These are phyloP conservation scores for Anaeromyces robustus DNA, from an alignment of 192 early-diverging fungal genomes.

Conservation along the genomic window DNA sequence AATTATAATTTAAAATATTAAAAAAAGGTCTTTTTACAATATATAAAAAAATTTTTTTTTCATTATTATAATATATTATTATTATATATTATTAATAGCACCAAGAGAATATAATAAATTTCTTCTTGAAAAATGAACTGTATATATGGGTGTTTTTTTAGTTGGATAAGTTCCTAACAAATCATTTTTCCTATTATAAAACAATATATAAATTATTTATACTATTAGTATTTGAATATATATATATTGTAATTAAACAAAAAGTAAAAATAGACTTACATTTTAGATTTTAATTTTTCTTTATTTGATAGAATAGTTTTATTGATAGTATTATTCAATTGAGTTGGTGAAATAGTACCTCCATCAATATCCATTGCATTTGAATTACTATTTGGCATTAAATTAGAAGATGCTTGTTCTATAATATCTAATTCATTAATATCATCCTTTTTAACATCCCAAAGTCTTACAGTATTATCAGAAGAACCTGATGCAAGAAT, in stretches of 20 bases:
- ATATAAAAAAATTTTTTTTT: too few relatives aligned
- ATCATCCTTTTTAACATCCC: conserved; percentile 62
- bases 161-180: conserved; percentile 67
- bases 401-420: conserved; percentile 1
- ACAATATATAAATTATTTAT: conserved; percentile 19
- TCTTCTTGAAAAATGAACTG: conserved; percentile 62
- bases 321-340: conserved; percentile 5
- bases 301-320: conserved; percentile 2
- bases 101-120: conserved; percentile 79
- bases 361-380: conserved; percentile 16
- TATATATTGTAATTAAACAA: conserved; percentile 6
- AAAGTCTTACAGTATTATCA: conserved; percentile 78
- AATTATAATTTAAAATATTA: too few relatives aligned
- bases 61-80: too few relatives aligned
- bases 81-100: conserved; percentile 12
- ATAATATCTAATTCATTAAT: conserved; percentile 6
- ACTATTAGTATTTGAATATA: conserved; percentile 12
- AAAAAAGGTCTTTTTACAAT: too few relatives aligned
- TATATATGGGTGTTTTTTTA: conserved; percentile 80
- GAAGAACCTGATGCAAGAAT: conserved; percentile 70
- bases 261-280: conserved; percentile 10
- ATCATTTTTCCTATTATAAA: conserved; percentile 24
- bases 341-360: not conserved
- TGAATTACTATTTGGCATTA: conserved; percentile 2
- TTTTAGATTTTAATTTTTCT: not conserved